Conservation (phyloP, 2,329 filamentous ascomycete species). For the Dactylonectria estremocensis region DNA sequence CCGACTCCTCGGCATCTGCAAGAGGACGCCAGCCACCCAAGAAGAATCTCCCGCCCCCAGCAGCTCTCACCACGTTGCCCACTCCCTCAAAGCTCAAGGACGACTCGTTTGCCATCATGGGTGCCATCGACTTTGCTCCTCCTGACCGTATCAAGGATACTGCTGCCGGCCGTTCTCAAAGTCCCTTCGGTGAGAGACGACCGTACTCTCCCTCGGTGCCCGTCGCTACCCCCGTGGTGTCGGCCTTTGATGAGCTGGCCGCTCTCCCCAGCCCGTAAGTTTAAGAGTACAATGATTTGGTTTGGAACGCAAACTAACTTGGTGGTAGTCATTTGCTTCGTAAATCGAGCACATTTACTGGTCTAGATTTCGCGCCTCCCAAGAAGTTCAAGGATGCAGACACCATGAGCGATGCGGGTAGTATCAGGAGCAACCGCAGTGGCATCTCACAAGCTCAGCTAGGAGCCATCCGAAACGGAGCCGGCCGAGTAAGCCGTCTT, state of each 20-base stretch:
- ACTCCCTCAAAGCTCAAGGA: conserved; percentile 89
- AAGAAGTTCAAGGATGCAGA: conserved; percentile 78
- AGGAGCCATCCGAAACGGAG: conserved; percentile 83
- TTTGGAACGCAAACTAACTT: conserved; percentile 46
- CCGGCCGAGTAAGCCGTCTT: conserved; percentile 88
- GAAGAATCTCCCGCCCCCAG: conserved; percentile 76
- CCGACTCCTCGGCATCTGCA: conserved; percentile 76
- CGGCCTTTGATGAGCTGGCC: conserved; percentile 88
- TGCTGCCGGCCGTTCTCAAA: conserved; percentile 77
- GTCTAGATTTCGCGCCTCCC: conserved; percentile 85
- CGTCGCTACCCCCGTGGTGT: conserved; percentile 83
- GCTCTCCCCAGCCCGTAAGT: conserved; percentile 93
- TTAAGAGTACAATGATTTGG: not conserved
- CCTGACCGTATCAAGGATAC: conserved; percentile 77
- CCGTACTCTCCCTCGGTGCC: conserved; percentile 84
- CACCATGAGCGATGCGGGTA: conserved; percentile 75
- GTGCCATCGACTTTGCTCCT: conserved; percentile 88
- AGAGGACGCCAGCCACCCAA: conserved; percentile 58
- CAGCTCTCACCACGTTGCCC: conserved; percentile 81
- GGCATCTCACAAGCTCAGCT: conserved; percentile 81
- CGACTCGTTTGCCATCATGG: conserved; percentile 79
- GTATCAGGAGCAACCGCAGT: conserved; percentile 75
- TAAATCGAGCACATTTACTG: conserved; percentile 85
- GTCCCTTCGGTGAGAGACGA: conserved; percentile 74
- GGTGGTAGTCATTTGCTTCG: conserved; percentile 75